Conservation (phyloP, 73 alveolate species). For the Tetrahymena borealis region DNA sequence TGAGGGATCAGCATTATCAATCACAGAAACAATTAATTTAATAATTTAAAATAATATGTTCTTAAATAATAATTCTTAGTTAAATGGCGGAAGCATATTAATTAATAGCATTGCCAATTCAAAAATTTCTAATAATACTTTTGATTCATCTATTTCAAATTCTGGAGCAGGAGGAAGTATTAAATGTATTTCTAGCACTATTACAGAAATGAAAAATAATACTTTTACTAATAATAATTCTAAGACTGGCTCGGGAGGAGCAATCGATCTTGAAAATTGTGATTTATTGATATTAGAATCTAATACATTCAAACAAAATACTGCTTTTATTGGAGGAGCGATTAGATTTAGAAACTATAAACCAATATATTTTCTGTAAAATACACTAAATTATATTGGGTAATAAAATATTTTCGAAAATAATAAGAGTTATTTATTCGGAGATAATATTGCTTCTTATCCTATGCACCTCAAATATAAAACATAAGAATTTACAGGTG, state of each 20-base stretch:
- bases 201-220: neutral
- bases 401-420: neutral
- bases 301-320: neutral
- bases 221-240: neutral
- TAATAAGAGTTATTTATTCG: neutral
- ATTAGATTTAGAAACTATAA: neutral
- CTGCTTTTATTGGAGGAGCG: neutral
- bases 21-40: neutral
- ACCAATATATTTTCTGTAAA: neutral
- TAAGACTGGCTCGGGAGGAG: neutral
- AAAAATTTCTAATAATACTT: neutral
- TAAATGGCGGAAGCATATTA: neutral
- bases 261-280: neutral
- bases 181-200: neutral
- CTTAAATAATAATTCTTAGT: neutral
- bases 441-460: neutral
- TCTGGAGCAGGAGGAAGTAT: neutral
- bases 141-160: neutral
- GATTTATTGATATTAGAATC: neutral
- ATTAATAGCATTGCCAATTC: neutral
- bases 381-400: neutral
- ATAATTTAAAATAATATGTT: neutral
- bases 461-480: neutral
- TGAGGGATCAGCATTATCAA: neutral
- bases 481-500: neutral